Percentiles rank a stretch among this genome's conserved stretches.
Conservation (phyloP, 2,329 filamentous ascomycete genomes). For the Septoria linicola region DNA sequence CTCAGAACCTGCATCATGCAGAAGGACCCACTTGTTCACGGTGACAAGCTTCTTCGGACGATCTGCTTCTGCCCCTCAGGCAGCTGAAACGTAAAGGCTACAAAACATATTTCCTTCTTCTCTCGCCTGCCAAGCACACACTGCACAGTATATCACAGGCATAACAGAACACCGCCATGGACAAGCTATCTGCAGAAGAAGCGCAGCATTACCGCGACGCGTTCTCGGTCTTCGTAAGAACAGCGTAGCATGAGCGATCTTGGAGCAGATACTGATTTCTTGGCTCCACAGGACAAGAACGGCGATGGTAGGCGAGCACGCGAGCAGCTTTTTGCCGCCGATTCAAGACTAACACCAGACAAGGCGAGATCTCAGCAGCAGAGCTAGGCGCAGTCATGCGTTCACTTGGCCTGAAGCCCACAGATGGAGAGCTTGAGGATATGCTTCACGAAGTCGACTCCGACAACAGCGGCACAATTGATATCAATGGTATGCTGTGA, state of each 20-base stretch:
- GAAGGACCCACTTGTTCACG: background rate
- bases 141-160: background rate
- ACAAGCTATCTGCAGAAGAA: conserved; percentile 18
- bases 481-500: conserved; percentile 18
- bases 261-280: background rate
- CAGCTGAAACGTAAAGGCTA: conserved; percentile 5
- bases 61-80: background rate
- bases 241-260: background rate
- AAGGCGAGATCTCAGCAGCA: conserved; percentile 23
- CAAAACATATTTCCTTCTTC: background rate
- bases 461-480: conserved; percentile 21
- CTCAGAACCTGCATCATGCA: background rate
- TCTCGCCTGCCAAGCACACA: background rate
- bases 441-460: conserved; percentile 24
- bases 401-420: conserved; percentile 21
- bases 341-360: background rate
- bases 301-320: conserved; percentile 18
- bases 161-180: conserved; percentile 5
- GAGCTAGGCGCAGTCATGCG: conserved; percentile 25
- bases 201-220: conserved; percentile 18
- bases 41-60: background rate
- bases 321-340: background rate
- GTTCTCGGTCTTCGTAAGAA: conserved; percentile 19
- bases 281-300: conserved; percentile 20
- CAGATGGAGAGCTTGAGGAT: conserved; percentile 21